Evolutionary conservation across 2,329 filamentous ascomycete species (phyloP), one percentile per base, ranked within the genome.

Genomic region (Fusarium illudens): DNA sequence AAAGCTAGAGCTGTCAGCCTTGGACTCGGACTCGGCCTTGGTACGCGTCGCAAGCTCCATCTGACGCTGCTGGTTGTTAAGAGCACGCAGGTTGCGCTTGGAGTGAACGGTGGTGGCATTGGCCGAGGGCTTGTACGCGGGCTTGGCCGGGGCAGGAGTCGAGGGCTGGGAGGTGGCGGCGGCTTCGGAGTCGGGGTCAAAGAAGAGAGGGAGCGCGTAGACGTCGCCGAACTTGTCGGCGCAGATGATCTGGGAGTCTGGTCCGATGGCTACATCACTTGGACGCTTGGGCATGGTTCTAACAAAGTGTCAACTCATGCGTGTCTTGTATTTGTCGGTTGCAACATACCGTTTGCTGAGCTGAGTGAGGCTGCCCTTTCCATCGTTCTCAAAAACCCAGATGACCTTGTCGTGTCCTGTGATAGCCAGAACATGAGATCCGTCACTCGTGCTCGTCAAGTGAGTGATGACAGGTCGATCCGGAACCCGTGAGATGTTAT

Each of bases 161-260:
- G 63, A 62, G 37, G 48, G 49, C 46, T 62, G 62, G 52, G 68
- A 46, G 39, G 54, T 46, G 39, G 57, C 30, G 37, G 39, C 30
- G 39, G 39, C 22, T 49, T 68, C 55, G 52, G 54, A 22, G 71
- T 67, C 19, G 58, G 60, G 32, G 68, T 73, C 33, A 70, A 73
- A 49, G 62, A 75, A 54, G 52, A 98, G 83, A 13, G 96, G 95
- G 8, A 99, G 80, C 11, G 92, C 87, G 80, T 97, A 98, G 64
- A 97, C 95, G 77, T 99, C 96, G 69, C 96, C 96, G 75, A 98
- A 98, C 79, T 99, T 99, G 83, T 99, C 96, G 54, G 89, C 95
- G 65, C 88, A 89, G 60, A 98, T 80, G 66, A 99, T 92, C 9
- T 89, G 92, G 42, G 85, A 84, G 75, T 94, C 90, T 36, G 87